Evolutionary conservation across 495 filamentous ascomycete genomes (phyloP), one percentile per base, ranked within the genome.

Genomic region (Extremus antarcticus): DNA sequence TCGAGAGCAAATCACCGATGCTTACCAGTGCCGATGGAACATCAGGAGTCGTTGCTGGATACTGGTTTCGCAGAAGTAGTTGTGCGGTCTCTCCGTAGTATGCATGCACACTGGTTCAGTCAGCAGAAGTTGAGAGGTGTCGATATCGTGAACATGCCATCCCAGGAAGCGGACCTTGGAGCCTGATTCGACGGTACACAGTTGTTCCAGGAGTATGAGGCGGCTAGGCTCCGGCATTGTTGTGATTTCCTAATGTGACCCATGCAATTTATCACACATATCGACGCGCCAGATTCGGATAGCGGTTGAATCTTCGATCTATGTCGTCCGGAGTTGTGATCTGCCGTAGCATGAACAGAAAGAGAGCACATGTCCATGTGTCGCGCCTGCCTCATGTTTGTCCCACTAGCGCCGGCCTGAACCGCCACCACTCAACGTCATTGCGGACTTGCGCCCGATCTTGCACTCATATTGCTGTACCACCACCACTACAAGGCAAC

Each of bases 141-240:
- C 23, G 7, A 10, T 24, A n/a, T 17, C 7, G 21, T n/a, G 20
- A 23, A 68, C 81, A 73, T 76, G 92, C 90, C 91, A 96, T 69
- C 89, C 90, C 22, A 96, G 74, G 70, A 96, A 95, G 51, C 91
- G 82, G 56, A 96, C 80, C 70, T 96, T 96, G 15, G 79, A 73
- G 35, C 85, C 83, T 16, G 73, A 61, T 21, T 75, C 69, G 35
- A 74, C 71, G 24, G 63, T 67, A 16, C 72, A 70, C 4, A 95
- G 72, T 29, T 79, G 72, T 17, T 78, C 80, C 43, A 95, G 76
- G 54, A 90, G 80, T 53, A 79, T 80, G 38, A 87, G 76, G 40
- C 69, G 74, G 10, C 84, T 85, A 19, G 88, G 80, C 23, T 58
- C 51, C 19, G 59, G 59, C 55, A 32, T 77, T 70, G 3, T 45